Conservation (phyloP, 805 yeast genomes). For the Kuraishia capsulata region DNA sequence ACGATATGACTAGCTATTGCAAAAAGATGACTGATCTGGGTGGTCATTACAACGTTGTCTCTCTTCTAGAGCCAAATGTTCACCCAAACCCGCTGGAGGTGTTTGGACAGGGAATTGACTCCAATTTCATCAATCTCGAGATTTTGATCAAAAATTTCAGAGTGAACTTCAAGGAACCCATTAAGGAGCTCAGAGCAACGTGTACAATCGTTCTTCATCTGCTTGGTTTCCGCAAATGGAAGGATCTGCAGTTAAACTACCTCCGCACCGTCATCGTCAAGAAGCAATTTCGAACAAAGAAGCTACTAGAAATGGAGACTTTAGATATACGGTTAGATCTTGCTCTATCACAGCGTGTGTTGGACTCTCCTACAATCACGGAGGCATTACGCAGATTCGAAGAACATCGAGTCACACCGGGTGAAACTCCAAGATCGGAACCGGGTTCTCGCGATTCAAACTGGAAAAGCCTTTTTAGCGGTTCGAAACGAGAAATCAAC, state of each 20-base stretch:
- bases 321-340: slow-evolving; percentile 15
- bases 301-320: slow-evolving; percentile 14
- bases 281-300: slow-evolving; percentile 25
- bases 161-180: slow-evolving; percentile 39
- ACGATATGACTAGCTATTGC: slow-evolving; percentile 29
- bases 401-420: slow-evolving; percentile 4
- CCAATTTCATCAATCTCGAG: slow-evolving; percentile 40
- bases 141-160: slow-evolving; percentile 28
- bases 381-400: slow-evolving; percentile 17
- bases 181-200: slow-evolving; percentile 37
- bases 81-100: slow-evolving; percentile 25
- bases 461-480: slow-evolving; percentile 5
- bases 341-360: slow-evolving; percentile 12
- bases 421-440: background rate
- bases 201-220: slow-evolving; percentile 32
- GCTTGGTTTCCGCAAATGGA: slow-evolving; percentile 39
- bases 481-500: slow-evolving; percentile 10
- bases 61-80: slow-evolving; percentile 26
- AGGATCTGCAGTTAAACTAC: slow-evolving; percentile 40
- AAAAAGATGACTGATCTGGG: slow-evolving; percentile 40
- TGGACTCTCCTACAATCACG: slow-evolving; percentile 22
- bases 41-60: slow-evolving; percentile 46
- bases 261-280: slow-evolving; percentile 24
- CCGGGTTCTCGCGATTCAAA: slow-evolving; percentile 1
- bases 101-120: slow-evolving; percentile 45